Evolutionary conservation across 2,329 filamentous ascomycete species (phyloP), one percentile per base, ranked within the genome.

Genomic region (Calonectria naviculata): DNA sequence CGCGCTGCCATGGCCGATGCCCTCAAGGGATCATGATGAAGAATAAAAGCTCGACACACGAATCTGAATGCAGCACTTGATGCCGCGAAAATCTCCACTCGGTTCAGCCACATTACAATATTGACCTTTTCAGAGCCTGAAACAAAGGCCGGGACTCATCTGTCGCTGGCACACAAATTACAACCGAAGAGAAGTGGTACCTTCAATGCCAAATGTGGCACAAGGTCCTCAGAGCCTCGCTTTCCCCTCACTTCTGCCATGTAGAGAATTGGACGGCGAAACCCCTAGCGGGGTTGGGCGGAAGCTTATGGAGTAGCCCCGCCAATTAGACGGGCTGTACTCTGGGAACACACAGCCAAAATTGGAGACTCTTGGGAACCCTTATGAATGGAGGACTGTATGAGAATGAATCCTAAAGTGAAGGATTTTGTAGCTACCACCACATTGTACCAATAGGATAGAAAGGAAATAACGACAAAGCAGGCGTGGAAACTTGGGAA

Each of bases 1-100:
- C 78, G 78, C 6, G 65, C 77, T 5, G 80, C 80, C 34, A 80
- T 82, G 75, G 71, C 75, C 12, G 73, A 75, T 6, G 75, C 78
- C 1, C 28, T 78, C 4, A 74, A 75, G 5, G 67, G 70, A 10
- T 67, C 74, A 67, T 79, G 67, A 76, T 15, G n/a, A n/a, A n/a
- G n/a, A n/a, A n/a, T n/a, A 8, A 36, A 4, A 21, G 36, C 28
- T 41, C 36, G 19, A 26, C 26, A 13, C 17, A 31, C 15, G 21
- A 19, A 38, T 28, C 15, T 29, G 26, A 24, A 56, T 34, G 36
- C 29, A 31, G 12, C n/a, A 12, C 19, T 29, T 36, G 24, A 34
- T 49, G 47, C 24, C 38, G 61, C 47, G 31, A 65, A 73, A 64
- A 65, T 69, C 31, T 56, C 46, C 3, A 36, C 52, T 24, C n/a